Evolutionary conservation across 345 rosid species (phyloP), one percentile per base, ranked within the genome.

Genomic region (Viola odorata): DNA sequence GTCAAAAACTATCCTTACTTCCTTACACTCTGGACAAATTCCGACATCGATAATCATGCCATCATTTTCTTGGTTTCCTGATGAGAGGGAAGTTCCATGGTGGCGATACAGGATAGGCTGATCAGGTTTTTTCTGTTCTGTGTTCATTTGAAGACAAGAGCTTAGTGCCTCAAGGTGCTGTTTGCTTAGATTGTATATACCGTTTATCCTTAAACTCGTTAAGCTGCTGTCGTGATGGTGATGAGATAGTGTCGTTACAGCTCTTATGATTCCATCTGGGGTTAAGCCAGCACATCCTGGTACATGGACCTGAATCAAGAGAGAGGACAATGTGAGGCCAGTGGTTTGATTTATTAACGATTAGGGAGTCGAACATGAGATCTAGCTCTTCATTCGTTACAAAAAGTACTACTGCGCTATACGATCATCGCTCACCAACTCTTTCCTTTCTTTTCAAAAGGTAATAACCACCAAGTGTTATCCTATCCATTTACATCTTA

Each of bases 191-290:
- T 73, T 66, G 57, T 58, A 66, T 65, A 87, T 76, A 12, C 89
- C 91, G 44, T 75, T 65, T 68, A 92, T 69, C 61, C 67, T 76
- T 11, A 89, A 62, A 42, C 73, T 69, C 64, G 74, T 64, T 12
- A 84, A 36, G 42, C 60, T 66, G 59, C 60, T 69, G 37, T 66
- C 53, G 36, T 69, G 48, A 61, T 70, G 57, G 36, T 69, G 47
- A 61, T 70, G 72, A 12, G 81, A 62, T 40, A 89, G 73, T 49
- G 45, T 74, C 72, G 78, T 65, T 65, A 85, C 81, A 44, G 83
- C 82, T 50, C 55, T 71, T n/a, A 83, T 77, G 47, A 89, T 72
- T 71, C 96, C 99, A 41, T 85, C 78, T 5, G 91, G 94, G 17
- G 86, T 83, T 42, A 89, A 69, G 64, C 79, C 71, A 2, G 77